Evolutionary conservation across 805 yeast species (phyloP).

Genomic region (Candida railenensis): DNA sequence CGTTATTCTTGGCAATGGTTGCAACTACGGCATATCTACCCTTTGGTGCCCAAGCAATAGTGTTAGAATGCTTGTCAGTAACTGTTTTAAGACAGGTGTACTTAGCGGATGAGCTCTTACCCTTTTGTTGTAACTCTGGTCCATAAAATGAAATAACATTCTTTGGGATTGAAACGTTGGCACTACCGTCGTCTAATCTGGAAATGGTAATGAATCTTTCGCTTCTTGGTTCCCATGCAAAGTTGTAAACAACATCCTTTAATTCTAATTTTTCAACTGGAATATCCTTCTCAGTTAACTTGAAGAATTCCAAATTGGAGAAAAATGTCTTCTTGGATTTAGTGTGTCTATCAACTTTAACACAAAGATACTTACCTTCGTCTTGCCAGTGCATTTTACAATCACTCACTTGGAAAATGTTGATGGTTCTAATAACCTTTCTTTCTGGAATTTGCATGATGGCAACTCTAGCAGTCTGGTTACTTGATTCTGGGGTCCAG

Average conservation of each 20-base stretch:
- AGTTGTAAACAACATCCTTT: constrained; percentile 81
- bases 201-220: constrained; percentile 84
- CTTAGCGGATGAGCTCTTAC: constrained; percentile 35
- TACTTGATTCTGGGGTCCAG: constrained; percentile 94
- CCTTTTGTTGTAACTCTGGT: constrained; percentile 61
- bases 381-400: constrained; percentile 94
- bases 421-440: constrained; percentile 82
- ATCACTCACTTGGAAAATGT: constrained; percentile 90
- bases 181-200: constrained; percentile 52
- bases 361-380: constrained; percentile 79
- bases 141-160: constrained; percentile 79
- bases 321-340: constrained; percentile 90
- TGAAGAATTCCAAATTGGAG: constrained; percentile 90
- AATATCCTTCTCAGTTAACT: constrained; percentile 79
- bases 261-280: constrained; percentile 95
- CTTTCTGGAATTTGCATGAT: constrained; percentile 84
- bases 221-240: constrained; percentile 95
- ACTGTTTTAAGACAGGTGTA: constrained; percentile 63
- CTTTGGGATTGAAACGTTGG: constrained; percentile 63
- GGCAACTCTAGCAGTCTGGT: constrained; percentile 94
- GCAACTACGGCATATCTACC: constrained; percentile 78
- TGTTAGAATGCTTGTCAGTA: constrained; percentile 64
- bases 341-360: constrained; percentile 95
- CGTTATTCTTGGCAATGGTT: constrained; percentile 46
- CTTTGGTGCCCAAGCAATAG: constrained; percentile 84